Percentiles rank a stretch among this genome's conserved stretches.
Conservation (phyloP, 805 yeast genomes). For the Wickerhamiella galacta region DNA sequence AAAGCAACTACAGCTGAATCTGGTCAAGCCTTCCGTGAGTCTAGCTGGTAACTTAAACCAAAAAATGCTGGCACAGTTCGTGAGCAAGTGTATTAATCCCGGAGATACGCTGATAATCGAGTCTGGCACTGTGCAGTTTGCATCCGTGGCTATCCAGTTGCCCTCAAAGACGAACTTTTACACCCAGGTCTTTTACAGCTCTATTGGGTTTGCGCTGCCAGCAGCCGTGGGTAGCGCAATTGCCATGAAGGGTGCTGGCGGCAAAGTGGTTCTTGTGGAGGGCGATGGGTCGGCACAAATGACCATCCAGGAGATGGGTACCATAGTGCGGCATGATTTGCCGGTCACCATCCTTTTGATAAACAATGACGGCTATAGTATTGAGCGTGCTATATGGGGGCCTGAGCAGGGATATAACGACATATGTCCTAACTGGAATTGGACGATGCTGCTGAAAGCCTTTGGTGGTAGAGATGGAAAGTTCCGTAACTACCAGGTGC, state of each 20-base stretch:
- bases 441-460: conserved; percentile 49
- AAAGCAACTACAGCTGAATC: conserved; percentile 15
- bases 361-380: conserved; percentile 80
- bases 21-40: conserved; percentile 4
- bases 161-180: conserved; percentile 31
- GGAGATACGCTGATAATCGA: conserved; percentile 65
- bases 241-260: conserved; percentile 20
- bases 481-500: conserved; percentile 22
- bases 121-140: conserved; percentile 73
- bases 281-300: conserved; percentile 94
- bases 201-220: conserved; percentile 82
- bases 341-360: conserved; percentile 56
- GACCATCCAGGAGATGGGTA: conserved; percentile 74
- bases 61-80: conserved; percentile 22
- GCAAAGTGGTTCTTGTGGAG: conserved; percentile 55
- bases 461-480: conserved; percentile 27
- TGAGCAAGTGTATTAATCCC: conserved; percentile 33
- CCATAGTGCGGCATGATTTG: conserved; percentile 40
- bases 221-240: conserved; percentile 69
- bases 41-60: conserved; percentile 24
- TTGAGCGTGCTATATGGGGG: conserved; percentile 76
- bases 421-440: conserved; percentile 64
- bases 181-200: conserved; percentile 62
- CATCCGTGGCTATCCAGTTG: conserved; percentile 47
- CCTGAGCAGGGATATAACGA: conserved; percentile 65